These are phyloP conservation scores for Leccinum griseonigrum DNA, from an alignment of 1,284 basidiomycete genomes.

Conservation along the genomic window DNA sequence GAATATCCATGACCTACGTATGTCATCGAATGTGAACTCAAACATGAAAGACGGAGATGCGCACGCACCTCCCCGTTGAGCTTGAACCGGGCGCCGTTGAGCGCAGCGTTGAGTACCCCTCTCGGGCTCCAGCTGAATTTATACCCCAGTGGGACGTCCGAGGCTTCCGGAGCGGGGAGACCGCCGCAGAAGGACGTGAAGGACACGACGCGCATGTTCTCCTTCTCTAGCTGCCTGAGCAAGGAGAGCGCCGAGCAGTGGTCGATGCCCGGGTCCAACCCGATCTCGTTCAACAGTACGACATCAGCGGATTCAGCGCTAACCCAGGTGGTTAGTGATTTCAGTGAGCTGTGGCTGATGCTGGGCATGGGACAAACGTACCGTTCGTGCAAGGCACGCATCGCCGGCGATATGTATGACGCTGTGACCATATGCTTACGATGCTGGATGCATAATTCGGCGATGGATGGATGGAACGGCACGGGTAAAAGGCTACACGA, in stretches of 20 bases:
- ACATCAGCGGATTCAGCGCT: constrained; percentile 72
- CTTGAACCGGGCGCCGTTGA: constrained; percentile 76
- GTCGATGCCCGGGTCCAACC: constrained; percentile 95
- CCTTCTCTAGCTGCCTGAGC: constrained; percentile 53
- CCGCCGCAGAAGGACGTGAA: constrained; percentile 96
- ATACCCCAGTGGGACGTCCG: constrained; percentile 76
- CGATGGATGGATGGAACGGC: constrained; percentile 73
- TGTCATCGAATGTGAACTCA: neutral
- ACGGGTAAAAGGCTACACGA: constrained; percentile 72
- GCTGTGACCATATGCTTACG: constrained; percentile 87
- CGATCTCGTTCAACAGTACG: constrained; percentile 89
- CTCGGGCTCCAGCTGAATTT: constrained; percentile 96
- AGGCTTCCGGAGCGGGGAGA: constrained; percentile 76
- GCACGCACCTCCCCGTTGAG: constrained; percentile 54
- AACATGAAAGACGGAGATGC: neutral
- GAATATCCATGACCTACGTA: constrained; percentile 49
- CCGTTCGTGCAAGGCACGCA: constrained; percentile 70
- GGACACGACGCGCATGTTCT: constrained; percentile 65
- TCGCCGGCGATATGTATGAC: constrained; percentile 85
- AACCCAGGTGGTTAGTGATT: neutral
- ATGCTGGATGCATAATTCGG: constrained; percentile 74
- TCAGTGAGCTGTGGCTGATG: neutral
- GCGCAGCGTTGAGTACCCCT: constrained; percentile 82
- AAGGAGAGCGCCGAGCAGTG: constrained; percentile 88
- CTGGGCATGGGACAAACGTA: constrained; percentile 27